These are phyloP conservation scores for Verticillium tricorpus DNA, from an alignment of 2,329 filamentous ascomycete genomes.

Conservation along the genomic window DNA sequence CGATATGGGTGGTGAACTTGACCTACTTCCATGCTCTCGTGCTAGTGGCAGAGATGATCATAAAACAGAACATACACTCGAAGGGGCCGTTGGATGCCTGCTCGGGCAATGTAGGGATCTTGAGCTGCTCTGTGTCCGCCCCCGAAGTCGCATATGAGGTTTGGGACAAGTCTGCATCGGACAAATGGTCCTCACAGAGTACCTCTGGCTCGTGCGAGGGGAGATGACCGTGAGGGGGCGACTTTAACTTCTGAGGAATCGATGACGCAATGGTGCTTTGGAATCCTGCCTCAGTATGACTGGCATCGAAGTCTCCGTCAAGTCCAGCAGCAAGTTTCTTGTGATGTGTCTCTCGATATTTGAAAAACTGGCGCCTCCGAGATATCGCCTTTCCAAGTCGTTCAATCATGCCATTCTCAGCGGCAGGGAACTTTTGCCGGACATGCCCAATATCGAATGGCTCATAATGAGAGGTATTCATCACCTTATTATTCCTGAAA, in stretches of 20 bases:
- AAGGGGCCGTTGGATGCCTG: slow-evolving; percentile 20
- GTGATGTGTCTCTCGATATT: slow-evolving; percentile 30
- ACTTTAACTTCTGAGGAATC: slow-evolving; percentile 13
- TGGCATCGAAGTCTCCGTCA: slow-evolving; percentile 4
- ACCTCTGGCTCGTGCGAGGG: neutral
- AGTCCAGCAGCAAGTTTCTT: slow-evolving; percentile 22
- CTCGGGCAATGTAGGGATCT: slow-evolving; percentile 18
- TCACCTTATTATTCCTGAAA: slow-evolving; percentile 12
- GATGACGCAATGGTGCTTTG: slow-evolving; percentile 18
- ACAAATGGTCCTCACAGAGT: slow-evolving; percentile 15
- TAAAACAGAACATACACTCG: slow-evolving; percentile 35
- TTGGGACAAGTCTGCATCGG: slow-evolving; percentile 17
- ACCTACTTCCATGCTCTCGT: slow-evolving; percentile 25
- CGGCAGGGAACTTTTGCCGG: slow-evolving; percentile 21
- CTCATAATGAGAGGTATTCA: slow-evolving; percentile 19
- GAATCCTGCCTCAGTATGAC: slow-evolving; percentile 2
- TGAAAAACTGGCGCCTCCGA: slow-evolving; percentile 27
- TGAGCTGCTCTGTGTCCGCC: slow-evolving; percentile 7
- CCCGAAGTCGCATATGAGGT: slow-evolving; percentile 25
- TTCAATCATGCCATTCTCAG: slow-evolving; percentile 10
- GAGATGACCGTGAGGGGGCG: neutral
- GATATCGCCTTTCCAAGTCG: slow-evolving; percentile 28
- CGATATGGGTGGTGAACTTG: neutral
- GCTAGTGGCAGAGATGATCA: slow-evolving; percentile 22
- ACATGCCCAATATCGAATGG: slow-evolving; percentile 23